phyloP scores from a whole-genome alignment of 1,139 yeast species.

The Sugiyamaella sp. region DNA sequence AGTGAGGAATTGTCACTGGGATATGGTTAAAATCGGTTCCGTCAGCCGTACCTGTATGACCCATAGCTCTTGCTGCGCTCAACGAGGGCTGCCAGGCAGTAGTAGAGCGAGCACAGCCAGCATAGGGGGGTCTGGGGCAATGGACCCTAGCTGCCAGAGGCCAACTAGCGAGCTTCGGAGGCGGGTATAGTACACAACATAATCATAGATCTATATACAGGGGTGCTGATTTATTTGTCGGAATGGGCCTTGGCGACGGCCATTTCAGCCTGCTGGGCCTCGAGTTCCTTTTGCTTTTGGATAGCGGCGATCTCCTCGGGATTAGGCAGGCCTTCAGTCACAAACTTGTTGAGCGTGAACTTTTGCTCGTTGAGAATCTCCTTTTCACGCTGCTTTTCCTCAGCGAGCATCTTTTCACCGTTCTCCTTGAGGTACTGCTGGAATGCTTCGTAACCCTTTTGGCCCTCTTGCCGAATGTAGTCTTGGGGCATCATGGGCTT shows the following conservation, averaged over 20 bases:
- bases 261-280: constrained; percentile 36
- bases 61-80: background rate
- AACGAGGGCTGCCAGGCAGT: no score
- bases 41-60: background rate
- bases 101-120: no score
- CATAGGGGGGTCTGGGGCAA: background rate
- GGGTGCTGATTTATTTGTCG: constrained; percentile 17
- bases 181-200: background rate
- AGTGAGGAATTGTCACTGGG: background rate
- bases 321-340: constrained; percentile 82
- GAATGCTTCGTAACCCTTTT: constrained; percentile 82
- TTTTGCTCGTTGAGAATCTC: constrained; percentile 79
- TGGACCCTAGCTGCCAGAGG: constrained; percentile 7
- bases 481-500: constrained; percentile 90
- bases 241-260: constrained; percentile 23
- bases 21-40: background rate
- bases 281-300: constrained; percentile 55
- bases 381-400: constrained; percentile 76
- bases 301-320: constrained; percentile 82
- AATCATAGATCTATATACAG: constrained; percentile 7
- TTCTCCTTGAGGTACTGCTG: constrained; percentile 83
- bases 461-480: constrained; percentile 89
- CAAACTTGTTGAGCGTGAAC: constrained; percentile 76
- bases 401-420: constrained; percentile 81
- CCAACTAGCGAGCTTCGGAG: background rate